Percentiles rank a stretch among this genome's conserved stretches.
These are phyloP conservation scores for Taphrina communis DNA, from an alignment of 1,139 yeast species.

Conservation along the genomic window DNA sequence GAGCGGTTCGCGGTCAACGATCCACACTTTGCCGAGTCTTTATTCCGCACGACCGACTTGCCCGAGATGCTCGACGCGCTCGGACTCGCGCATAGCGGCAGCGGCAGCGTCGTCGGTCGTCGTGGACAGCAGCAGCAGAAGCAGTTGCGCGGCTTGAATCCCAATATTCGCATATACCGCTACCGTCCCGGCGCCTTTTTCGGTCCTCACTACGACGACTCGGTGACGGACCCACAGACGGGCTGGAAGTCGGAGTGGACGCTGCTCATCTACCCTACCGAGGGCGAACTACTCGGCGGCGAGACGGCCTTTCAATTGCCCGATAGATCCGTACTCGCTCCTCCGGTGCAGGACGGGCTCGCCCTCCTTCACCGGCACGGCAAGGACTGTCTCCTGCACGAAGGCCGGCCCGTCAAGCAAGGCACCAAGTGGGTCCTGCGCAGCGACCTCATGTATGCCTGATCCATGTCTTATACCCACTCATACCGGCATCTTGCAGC, in stretches of 20 bases:
- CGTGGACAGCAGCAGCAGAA: no score
- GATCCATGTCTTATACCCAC: not conserved
- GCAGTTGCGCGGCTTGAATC: conserved; percentile 59
- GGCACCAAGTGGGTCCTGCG: conserved; percentile 72
- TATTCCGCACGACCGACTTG: conserved; percentile 11
- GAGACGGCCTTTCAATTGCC: conserved; percentile 63
- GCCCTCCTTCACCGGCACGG: conserved; percentile 72
- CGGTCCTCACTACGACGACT: conserved; percentile 68
- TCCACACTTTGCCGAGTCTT: conserved; percentile 52
- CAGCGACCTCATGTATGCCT: conserved; percentile 61
- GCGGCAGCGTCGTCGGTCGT: conserved; percentile 24
- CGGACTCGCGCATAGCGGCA: conserved; percentile 51
- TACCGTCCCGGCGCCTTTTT: conserved; percentile 66
- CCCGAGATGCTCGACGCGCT: conserved; percentile 50
- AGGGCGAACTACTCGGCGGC: conserved; percentile 60
- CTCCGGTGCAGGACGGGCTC: conserved; percentile 64
- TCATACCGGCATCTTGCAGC: not conserved
- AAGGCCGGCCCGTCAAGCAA: conserved; percentile 60
- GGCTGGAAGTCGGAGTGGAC: conserved; percentile 51
- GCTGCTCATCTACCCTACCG: conserved; percentile 63
- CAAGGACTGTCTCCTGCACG: conserved; percentile 67
- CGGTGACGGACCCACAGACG: conserved; percentile 56
- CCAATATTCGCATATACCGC: conserved; percentile 64
- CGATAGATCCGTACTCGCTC: conserved; percentile 50
- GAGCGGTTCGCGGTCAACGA: conserved; percentile 60